phyloP scores from a whole-genome alignment of 2,329 filamentous ascomycete genomes.

The Thielaviopsis punctulata region DNA sequence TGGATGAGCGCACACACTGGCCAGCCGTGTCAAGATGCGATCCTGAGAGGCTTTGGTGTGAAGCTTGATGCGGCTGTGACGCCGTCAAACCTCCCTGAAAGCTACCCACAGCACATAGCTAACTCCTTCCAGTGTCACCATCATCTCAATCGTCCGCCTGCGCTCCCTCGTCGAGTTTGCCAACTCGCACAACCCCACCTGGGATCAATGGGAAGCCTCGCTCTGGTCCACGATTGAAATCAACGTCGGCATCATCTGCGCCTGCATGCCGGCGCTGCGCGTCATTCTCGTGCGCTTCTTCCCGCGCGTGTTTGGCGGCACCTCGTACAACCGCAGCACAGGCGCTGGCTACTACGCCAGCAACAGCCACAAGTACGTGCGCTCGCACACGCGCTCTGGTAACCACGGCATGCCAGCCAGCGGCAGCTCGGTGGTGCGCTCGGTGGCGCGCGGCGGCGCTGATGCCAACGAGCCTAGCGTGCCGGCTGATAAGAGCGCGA shows the following conservation, averaged over 20 bases:
- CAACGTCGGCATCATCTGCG: constrained; percentile 20
- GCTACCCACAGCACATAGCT: no score
- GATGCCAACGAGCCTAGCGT: no score
- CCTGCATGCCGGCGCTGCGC: constrained; percentile 18
- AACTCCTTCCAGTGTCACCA: constrained; percentile 16
- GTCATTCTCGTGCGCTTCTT: constrained; percentile 19
- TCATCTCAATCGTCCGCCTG: constrained; percentile 19
- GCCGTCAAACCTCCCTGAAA: constrained; percentile 7
- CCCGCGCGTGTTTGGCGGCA: constrained; percentile 17
- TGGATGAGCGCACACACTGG: no score
- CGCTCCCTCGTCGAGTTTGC: constrained; percentile 17
- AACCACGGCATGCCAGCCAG: neutral
- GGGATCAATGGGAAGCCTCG: constrained; percentile 17
- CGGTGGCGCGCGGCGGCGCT: neutral
- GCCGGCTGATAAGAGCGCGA: neutral
- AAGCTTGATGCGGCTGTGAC: no score
- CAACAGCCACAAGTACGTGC: constrained; percentile 12
- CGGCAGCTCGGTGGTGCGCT: neutral
- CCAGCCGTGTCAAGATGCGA: no score
- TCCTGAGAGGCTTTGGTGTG: no score
- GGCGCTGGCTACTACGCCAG: constrained; percentile 16
- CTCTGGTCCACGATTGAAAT: constrained; percentile 20
- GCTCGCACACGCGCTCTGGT: neutral
- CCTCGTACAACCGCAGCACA: constrained; percentile 13
- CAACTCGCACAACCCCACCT: constrained; percentile 17